Evolutionary conservation across 208 protist genomes (phyloP).

Genomic region (Porcisia hertigi): DNA sequence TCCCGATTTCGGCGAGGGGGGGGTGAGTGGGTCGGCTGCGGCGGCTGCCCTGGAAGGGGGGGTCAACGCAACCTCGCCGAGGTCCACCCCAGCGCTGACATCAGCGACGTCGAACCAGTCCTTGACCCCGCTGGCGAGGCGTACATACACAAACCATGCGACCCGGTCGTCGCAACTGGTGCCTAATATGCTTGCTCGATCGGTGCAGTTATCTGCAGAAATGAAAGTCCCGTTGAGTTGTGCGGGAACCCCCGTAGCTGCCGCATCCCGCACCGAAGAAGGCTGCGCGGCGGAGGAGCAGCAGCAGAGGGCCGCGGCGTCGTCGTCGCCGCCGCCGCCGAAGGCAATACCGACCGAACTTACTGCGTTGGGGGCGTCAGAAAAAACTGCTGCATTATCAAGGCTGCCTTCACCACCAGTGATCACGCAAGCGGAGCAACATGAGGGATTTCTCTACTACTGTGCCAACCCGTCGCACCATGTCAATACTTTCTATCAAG

Average conservation of each 20-base stretch:
- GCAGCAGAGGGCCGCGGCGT: background rate
- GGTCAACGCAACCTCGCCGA: background rate
- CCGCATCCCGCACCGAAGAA: background rate
- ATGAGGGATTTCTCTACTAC: slow-evolving; percentile 68
- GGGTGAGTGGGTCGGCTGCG: background rate
- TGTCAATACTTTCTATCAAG: slow-evolving; percentile 13
- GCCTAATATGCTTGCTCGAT: slow-evolving; percentile 5
- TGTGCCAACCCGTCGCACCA: slow-evolving; percentile 62
- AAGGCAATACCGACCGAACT: background rate
- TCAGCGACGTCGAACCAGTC: slow-evolving; percentile 1
- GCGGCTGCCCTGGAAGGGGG: background rate
- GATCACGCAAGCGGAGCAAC: slow-evolving; percentile 35
- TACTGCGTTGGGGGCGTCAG: background rate
- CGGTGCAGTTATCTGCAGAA: background rate
- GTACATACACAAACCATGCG: slow-evolving; percentile 16
- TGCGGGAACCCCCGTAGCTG: background rate
- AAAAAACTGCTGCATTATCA: background rate
- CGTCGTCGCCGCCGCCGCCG: background rate
- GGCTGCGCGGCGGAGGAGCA: no score
- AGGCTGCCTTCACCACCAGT: slow-evolving; percentile 5
- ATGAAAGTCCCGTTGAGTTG: background rate
- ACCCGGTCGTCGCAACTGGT: slow-evolving; percentile 1
- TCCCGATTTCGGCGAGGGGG: background rate
- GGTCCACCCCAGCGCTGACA: background rate
- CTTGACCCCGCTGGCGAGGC: background rate